These are phyloP conservation scores for Penicillium bovifimosum DNA, from an alignment of 495 filamentous ascomycete genomes.

Conservation along the genomic window DNA sequence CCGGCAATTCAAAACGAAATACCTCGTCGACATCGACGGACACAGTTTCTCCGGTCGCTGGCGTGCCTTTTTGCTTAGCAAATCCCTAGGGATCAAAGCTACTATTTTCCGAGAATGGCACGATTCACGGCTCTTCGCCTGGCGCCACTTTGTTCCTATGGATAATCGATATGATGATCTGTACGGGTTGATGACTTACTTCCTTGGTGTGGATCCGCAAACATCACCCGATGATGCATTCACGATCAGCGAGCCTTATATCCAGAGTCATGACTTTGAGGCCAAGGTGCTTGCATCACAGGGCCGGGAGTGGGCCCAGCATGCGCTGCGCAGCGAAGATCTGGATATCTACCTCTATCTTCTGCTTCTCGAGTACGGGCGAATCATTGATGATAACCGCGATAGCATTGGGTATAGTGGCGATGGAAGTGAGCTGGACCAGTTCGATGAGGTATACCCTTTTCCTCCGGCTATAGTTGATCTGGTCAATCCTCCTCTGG, in stretches of 20 bases:
- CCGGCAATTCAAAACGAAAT: constrained; percentile 57
- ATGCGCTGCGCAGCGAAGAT: constrained; percentile 63
- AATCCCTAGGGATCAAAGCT: constrained; percentile 62
- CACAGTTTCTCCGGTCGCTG: constrained; percentile 69
- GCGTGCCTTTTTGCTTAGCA: constrained; percentile 60
- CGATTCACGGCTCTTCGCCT: constrained; percentile 60
- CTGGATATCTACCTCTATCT: constrained; percentile 67
- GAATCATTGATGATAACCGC: constrained; percentile 59
- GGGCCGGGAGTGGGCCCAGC: constrained; percentile 62
- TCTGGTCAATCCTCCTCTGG: constrained; percentile 3
- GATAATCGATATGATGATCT: constrained; percentile 74
- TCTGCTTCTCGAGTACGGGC: constrained; percentile 65
- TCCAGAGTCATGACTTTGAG: constrained; percentile 48
- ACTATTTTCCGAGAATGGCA: constrained; percentile 76
- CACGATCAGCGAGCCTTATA: not conserved
- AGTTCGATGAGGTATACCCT: constrained; percentile 18
- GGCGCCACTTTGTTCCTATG: constrained; percentile 80
- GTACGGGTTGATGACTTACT: constrained; percentile 75
- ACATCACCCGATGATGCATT: constrained; percentile 5
- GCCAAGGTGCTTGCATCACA: constrained; percentile 58
- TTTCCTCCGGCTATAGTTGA: constrained; percentile 6
- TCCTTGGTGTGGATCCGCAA: constrained; percentile 49
- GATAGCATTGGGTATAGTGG: constrained; percentile 63
- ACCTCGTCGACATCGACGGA: constrained; percentile 64
- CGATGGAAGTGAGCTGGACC: constrained; percentile 29